A percentile compares a stretch with the other conserved stretches of the same genome.
Conservation (phyloP, 1,139 yeast genomes). For the Yamadazyma sp. region DNA sequence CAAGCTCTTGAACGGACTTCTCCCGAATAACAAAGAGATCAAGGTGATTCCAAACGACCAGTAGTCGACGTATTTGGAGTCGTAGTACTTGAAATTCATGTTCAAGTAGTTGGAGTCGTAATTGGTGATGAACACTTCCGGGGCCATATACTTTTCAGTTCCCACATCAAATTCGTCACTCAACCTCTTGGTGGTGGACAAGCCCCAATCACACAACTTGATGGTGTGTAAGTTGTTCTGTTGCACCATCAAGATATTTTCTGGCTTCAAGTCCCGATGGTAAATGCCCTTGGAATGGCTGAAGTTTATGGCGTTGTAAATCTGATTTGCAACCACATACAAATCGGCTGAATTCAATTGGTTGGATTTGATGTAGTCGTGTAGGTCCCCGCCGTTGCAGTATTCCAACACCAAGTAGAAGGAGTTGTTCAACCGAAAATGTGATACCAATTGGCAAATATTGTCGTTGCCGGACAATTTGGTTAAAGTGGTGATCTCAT, state of each 20-base stretch:
- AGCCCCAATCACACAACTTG: constrained; percentile 60
- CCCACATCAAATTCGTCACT: constrained; percentile 52
- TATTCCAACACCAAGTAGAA: constrained; percentile 50
- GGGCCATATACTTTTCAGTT: constrained; percentile 60
- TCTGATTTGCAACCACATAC: constrained; percentile 31
- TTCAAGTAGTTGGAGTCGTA: constrained; percentile 12
- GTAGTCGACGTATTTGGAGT: constrained; percentile 36
- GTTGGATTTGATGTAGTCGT: constrained; percentile 23
- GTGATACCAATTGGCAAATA: constrained; percentile 45
- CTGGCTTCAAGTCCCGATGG: constrained; percentile 59
- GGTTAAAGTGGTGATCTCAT: constrained; percentile 45
- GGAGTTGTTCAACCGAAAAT: constrained; percentile 40
- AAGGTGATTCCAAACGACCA: constrained; percentile 47
- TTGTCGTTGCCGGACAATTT: constrained; percentile 34
- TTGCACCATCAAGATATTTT: constrained; percentile 36
- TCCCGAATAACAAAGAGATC: constrained; percentile 50
- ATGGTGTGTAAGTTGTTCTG: constrained; percentile 16
- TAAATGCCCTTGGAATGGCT: constrained; percentile 46
- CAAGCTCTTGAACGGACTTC: constrained; percentile 37
- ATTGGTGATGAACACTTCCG: constrained; percentile 37
- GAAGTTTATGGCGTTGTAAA: constrained; percentile 38
- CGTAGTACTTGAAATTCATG: constrained; percentile 26
- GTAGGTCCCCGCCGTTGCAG: constrained; percentile 42
- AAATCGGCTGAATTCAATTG: constrained; percentile 23
- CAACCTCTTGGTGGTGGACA: constrained; percentile 39